Evolutionary conservation across 148 eudicot species (phyloP).

Genomic region (Hydrangea macrophylla): DNA sequence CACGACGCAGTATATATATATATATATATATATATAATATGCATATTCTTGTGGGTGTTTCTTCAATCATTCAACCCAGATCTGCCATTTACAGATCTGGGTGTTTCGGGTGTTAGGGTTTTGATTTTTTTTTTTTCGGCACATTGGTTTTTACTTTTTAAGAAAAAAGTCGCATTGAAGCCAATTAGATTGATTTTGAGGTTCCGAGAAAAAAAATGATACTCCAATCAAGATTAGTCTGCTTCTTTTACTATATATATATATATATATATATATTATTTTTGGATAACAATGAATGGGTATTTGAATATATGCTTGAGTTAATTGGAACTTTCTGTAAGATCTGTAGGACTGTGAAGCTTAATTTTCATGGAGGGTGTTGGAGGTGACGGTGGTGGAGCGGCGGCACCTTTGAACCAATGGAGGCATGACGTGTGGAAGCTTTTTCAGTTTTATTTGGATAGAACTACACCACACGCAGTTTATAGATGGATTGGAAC

Average conservation of each 20-base stretch:
- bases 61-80: no score
- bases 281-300: not conserved
- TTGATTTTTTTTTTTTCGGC: not conserved
- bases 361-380: conserved; percentile 50
- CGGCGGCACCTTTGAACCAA: conserved; percentile 32
- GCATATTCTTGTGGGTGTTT: not conserved
- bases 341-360: conserved; percentile 32
- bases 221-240: not conserved
- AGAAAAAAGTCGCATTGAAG: no score
- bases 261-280: not conserved
- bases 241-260: not conserved
- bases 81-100: not conserved
- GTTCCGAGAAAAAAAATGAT: no score
- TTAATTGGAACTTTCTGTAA: conserved; percentile 15
- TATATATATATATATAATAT: not conserved
- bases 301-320: conserved; percentile 1
- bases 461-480: conserved; percentile 73
- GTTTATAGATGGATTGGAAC: conserved; percentile 74
- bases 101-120: not conserved
- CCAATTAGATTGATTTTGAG: not conserved
- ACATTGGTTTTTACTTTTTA: no score
- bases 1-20: not conserved
- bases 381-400: conserved; percentile 30
- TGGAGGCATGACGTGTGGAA: conserved; percentile 46
- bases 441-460: conserved; percentile 64